Evolutionary conservation across 306 rosid genomes (phyloP), one percentile per base, ranked within the genome.

Genomic region (Cucumis cinereus): DNA sequence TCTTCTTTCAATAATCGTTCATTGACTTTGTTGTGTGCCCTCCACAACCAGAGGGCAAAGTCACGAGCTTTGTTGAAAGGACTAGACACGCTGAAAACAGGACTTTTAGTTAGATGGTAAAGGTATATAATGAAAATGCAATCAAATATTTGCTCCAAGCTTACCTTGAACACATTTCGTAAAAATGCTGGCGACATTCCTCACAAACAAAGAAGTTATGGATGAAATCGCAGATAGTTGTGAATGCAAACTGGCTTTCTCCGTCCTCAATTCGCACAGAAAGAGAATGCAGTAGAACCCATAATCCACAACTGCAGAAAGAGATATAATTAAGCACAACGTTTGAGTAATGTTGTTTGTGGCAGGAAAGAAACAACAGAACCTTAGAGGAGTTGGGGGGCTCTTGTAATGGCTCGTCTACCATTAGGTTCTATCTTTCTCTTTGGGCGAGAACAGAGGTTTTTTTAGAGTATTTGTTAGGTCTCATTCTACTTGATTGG

Each of bases 271-370:
- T 79, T 80, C 95, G 87, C 77, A 90, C 96, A 4, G 97, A 90
- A 57, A 94, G 89, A 50, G 99, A 94, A 87, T 94, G 99, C 67
- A 94, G 80, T 79, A 94, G 93, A 89, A 94, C 95, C 99, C 97
- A 94, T 77, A 94, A 87, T 72, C 99, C 99, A 78, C 99, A 94
- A 76, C 99, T 91, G 90, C 41, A 82, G 74, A 81, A 54, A 82
- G 57, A 76, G 67, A 40, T 70, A 15, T 47, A 72, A 72, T n/a
- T 28, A 72, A 54, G 19, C 45, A 50, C 8, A 45, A 45, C 14
- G 52, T 45, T 45, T 45, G 16, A 45, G 52, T 1, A 45, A 45
- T 41, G 17, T 13, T 0, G 52, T 45, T 45, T 13, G 52, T 45
- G 52, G 52, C 52, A 45, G 52, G 52, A 45, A 45, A 45, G 17